These are phyloP conservation scores for Epichloe festucae DNA, from an alignment of 2,329 filamentous ascomycete species.

Conservation along the genomic window DNA sequence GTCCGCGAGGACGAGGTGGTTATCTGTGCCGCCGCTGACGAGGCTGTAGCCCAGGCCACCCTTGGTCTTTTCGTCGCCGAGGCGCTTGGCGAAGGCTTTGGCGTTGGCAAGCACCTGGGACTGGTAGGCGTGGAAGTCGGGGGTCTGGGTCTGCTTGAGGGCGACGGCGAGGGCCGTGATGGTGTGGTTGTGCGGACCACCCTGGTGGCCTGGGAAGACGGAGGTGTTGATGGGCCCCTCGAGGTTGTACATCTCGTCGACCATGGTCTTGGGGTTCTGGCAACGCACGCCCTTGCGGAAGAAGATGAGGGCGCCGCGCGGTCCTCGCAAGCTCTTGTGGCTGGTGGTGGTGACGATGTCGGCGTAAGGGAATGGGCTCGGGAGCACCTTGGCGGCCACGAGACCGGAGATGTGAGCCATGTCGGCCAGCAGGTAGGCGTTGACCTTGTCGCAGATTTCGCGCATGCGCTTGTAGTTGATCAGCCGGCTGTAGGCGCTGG, in stretches of 20 bases:
- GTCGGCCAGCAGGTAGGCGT: conserved; percentile 85
- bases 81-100: conserved; percentile 63
- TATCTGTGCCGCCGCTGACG: conserved; percentile 90
- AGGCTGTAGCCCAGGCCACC: conserved; percentile 75
- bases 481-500: conserved; percentile 87
- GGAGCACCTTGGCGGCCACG: conserved; percentile 81
- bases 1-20: conserved; percentile 88
- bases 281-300: conserved; percentile 84
- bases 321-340: conserved; percentile 92
- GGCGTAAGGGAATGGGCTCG: conserved; percentile 75
- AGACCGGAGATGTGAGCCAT: conserved; percentile 97
- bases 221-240: conserved; percentile 90
- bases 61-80: conserved; percentile 56
- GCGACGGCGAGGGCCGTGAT: conserved; percentile 93
- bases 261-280: conserved; percentile 73
- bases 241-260: conserved; percentile 77
- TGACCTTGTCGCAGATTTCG: conserved; percentile 78
- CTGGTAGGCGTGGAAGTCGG: conserved; percentile 90
- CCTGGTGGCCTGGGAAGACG: conserved; percentile 96
- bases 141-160: conserved; percentile 79
- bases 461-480: conserved; percentile 94
- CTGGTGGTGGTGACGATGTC: conserved; percentile 97
- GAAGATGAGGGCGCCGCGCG: conserved; percentile 96
- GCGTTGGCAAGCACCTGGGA: conserved; percentile 81
- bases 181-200: conserved; percentile 97